Base-by-base conservation (phyloP, 306 rosid genomes). In the Cucumis hystrix region DNA sequence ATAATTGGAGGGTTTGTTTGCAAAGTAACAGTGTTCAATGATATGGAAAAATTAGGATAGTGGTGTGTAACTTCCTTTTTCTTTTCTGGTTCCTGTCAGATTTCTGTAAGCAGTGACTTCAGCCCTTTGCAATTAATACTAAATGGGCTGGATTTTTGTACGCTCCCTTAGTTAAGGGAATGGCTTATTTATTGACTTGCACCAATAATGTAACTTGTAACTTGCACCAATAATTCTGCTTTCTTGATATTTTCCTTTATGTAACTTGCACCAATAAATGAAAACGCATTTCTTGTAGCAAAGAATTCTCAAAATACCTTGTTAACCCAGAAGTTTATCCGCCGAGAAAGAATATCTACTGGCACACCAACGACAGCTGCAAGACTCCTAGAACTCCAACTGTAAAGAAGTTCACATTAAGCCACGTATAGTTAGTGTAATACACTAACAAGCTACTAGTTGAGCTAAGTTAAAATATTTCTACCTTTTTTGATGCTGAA, bases 271-370 rank as follows among this genome's bases (percentile, higher is more conserved):
- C 25, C 25, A 23, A 23, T 1, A 23, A 23, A 25, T n/a, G 63
- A 58, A 9, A 8, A 58, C 6, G 16, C 30, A 20, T 64, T 35
- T 64, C 10, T 35, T 64, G 45, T 64, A 8, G 25, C 17, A 40
- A 39, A 63, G 59, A 58, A 64, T 52, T 23, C 54, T 74, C 66
- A 70, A 75, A 79, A 41, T 73, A 90, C 98, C 96, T 95, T 95
- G 84, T 92, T 88, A 79, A 85, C 87, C 98, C 98, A 94, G 83
- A 92, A 92, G 91, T 81, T 78, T 72, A 94, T 88, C 86, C 97
- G 88, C 79, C 95, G 90, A 72, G 80, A 84, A 74, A 94, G 86
- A 55, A 82, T 87, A 83, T 92, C 97, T 54, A 82, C 33, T 3
- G 97, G 96, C 61, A 92, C 70, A 80, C 95, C 95, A 86, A 90